A percentile compares a stretch with the other conserved stretches of the same genome.
phyloP scores from a whole-genome alignment of 2,329 filamentous ascomycete species.

The Claviceps humidiphila region DNA sequence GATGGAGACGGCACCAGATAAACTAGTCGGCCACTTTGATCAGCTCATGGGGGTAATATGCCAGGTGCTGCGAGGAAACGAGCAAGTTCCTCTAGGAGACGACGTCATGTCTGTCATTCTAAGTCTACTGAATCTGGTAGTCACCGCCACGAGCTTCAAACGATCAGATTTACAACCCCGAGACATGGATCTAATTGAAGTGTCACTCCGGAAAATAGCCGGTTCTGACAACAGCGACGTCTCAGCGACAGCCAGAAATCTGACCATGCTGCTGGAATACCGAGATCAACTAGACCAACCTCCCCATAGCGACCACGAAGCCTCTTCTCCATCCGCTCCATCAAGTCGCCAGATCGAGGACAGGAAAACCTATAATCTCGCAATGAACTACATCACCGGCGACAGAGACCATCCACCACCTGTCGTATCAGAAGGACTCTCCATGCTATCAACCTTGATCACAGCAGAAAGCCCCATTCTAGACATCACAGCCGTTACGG shows the following conservation, averaged over 20 bases:
- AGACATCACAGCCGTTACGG: conserved; percentile 51
- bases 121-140: conserved; percentile 47
- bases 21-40: conserved; percentile 48
- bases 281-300: conserved; percentile 38
- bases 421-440: conserved; percentile 52
- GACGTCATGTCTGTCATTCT: conserved; percentile 40
- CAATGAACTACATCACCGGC: conserved; percentile 48
- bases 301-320: conserved; percentile 17
- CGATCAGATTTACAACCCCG: conserved; percentile 29
- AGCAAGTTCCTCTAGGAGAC: conserved; percentile 27
- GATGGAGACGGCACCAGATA: conserved; percentile 48
- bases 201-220: conserved; percentile 32
- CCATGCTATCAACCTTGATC: conserved; percentile 46
- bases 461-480: conserved; percentile 40
- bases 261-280: conserved; percentile 42
- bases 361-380: conserved; percentile 46
- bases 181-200: conserved; percentile 32
- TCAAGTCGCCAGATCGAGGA: conserved; percentile 42
- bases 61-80: conserved; percentile 41
- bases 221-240: conserved; percentile 24
- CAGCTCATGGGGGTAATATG: conserved; percentile 52
- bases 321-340: conserved; percentile 21
- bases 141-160: conserved; percentile 44
- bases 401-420: conserved; percentile 49
- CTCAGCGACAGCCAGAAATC: conserved; percentile 41